Evolutionary conservation across 1,284 basidiomycete species (phyloP), one percentile per base, ranked within the genome.

Genomic region (Malassezia dermatis): DNA sequence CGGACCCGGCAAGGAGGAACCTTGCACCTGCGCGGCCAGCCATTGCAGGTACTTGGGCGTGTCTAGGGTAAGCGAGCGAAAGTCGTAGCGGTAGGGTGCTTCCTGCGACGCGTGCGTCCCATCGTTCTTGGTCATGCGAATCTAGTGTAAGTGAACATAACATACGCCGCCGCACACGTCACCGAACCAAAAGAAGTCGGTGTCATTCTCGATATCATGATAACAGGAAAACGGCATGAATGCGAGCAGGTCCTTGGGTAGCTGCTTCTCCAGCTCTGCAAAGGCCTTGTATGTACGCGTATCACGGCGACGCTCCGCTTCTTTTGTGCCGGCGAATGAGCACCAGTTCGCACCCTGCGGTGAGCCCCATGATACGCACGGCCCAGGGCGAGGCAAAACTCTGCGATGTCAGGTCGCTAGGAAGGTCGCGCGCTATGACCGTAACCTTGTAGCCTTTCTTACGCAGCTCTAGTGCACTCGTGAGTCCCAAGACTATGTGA

Each of bases 361-460:
- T 11, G 2, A 5, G 3, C 30, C 3, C 4, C 12, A 13, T 19
- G 3, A 56, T 43, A 76, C 81, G 62, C 55, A 82, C 83, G 34
- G 84, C 84, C 81, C 85, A 86, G 0, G 85, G 84, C 56, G 79
- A 81, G 0, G 84, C 81, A 72, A 84, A 86, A 0, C 76, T 79
- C 47, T 81, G 80, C 1, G 80, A 81, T 49, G 78, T 74, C 23
- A 79, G 65, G 71, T 86, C 84, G 47, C 80, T 78, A 0, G 84
- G 83, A 60, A 84, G 75, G 59, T 86, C 84, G 40, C 82, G 78
- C 2, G 84, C 85, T 13, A 85, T 75, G 51, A 86, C 73, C 2
- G 79, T 81, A 24, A 86, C 77, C 24, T 75, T 77, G 68, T 80
- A 79, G 10, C 79, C 79, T 19, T 70, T 56, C 26, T 68, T 59